Conservation (phyloP, 495 filamentous ascomycete species). For the Diplogelasinospora grovesii region DNA sequence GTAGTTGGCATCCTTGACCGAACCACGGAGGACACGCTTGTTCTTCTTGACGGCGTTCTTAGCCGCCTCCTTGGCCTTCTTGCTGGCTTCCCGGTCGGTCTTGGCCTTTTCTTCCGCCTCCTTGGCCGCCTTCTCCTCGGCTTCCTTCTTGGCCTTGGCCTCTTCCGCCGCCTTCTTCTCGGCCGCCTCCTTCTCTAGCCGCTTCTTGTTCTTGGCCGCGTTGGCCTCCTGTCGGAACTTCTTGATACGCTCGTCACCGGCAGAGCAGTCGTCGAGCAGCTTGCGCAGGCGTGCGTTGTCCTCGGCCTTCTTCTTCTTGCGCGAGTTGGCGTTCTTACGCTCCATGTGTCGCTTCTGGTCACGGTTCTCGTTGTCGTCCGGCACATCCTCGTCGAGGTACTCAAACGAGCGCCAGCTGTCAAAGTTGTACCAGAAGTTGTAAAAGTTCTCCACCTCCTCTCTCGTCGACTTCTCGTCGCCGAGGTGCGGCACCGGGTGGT, state of each 20-base stretch:
- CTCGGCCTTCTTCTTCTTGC: conserved; percentile 98
- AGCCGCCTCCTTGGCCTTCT: conserved; percentile 96
- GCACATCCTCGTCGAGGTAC: conserved; percentile 97
- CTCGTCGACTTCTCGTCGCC: conserved; percentile 79
- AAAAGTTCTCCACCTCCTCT: conserved; percentile 88
- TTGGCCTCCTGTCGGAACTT: conserved; percentile 84
- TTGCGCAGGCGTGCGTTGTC: conserved; percentile 84
- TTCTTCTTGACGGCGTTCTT: conserved; percentile 99
- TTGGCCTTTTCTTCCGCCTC: conserved; percentile 97
- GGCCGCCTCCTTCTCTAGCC: conserved; percentile 83
- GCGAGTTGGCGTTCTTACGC: conserved; percentile 94
- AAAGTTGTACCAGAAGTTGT: conserved; percentile 99
- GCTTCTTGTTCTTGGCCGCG: conserved; percentile 90
- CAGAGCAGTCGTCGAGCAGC: conserved; percentile 77
- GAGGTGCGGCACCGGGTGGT: conserved; percentile 76
- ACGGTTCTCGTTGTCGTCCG: conserved; percentile 96
- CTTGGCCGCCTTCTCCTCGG: conserved; percentile 82
- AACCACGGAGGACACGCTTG: conserved; percentile 84
- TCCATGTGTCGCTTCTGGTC: conserved; percentile 98
- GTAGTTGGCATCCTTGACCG: conserved; percentile 96
- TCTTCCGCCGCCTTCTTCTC: conserved; percentile 76
- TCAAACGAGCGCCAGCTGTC: conserved; percentile 97
- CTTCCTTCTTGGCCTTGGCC: conserved; percentile 67
- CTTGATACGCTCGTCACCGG: conserved; percentile 91
- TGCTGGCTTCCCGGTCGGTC: conserved; percentile 76